Evolutionary conservation across 2,329 filamentous ascomycete genomes (phyloP), one percentile per base, ranked within the genome.

Genomic region (Colletotrichum filicis): DNA sequence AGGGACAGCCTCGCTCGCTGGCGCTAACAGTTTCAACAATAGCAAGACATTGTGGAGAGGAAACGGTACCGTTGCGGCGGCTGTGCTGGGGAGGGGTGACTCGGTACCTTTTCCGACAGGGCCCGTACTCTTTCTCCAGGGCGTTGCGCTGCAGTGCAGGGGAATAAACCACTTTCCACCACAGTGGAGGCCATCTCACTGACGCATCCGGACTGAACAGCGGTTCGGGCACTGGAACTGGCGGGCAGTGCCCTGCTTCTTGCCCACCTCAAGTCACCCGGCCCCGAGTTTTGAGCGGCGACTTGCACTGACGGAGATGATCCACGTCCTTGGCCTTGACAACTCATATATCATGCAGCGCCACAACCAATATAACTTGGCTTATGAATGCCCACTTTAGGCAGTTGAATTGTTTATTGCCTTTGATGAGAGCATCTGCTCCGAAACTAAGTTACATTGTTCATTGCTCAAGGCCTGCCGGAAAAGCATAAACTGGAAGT

Each of bases 1-100:
- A 59, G 49, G 32, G 66, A 65, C 66, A 71, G 71, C 60, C 66
- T 71, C 55, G 60, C 60, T 14, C 53, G 59, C 53, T 58, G 66
- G 56, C 32, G 71, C 61, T 66, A 73, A 57, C 66, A 73, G 67
- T 69, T 69, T 72, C 69, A 72, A 72, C 53, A 72, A 55, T 59
- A 8, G 46, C 61, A 64, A 71, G 71, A 73, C 71, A 71, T 66
- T 60, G 71, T 52, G 71, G 71, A 61, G 66, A 71, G 66, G 35
- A 37, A 73, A 73, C 71, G 60, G 70, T 69, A 73, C 70, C 66
- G 70, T 70, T 73, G 70, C 35, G 52, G 71, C 61, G 49, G 56
- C 55, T 32, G 71, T 71, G 60, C 65, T 71, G 69, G 30, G 56
- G 60, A 37, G 66, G 61, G 28, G 3, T 30, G 46, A 22, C 16